A percentile compares a stretch with the other conserved stretches of the same genome.
phyloP scores from a whole-genome alignment of 495 filamentous ascomycete species.

The Penicillium verhagenii region DNA sequence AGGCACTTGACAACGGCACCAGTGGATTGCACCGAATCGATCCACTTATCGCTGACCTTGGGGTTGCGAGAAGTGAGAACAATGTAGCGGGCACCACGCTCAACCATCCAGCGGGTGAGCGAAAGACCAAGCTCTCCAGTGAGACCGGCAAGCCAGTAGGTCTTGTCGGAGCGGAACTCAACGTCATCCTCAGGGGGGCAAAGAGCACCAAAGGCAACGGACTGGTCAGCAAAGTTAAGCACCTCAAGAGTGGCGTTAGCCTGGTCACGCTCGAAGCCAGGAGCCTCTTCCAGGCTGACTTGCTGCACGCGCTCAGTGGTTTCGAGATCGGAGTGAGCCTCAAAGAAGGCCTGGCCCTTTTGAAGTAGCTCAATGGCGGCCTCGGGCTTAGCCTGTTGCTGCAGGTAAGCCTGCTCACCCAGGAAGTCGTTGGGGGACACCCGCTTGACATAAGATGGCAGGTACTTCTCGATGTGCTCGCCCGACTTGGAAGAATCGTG shows the following conservation, averaged over 20 bases:
- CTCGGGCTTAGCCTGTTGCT: not conserved
- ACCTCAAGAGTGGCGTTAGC: not conserved
- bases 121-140: slow-evolving; percentile 3
- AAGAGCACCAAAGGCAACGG: not conserved
- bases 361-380: not conserved
- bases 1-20: not conserved
- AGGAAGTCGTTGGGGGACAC: not conserved
- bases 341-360: not conserved
- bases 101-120: not conserved
- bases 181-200: not conserved
- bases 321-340: not conserved
- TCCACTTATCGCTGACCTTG: not conserved
- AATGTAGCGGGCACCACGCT: slow-evolving; percentile 4
- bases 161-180: slow-evolving; percentile 8
- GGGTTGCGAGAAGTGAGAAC: slow-evolving; percentile 1
- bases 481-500: not conserved
- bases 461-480: not conserved
- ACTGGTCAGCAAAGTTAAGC: not conserved
- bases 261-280: not conserved
- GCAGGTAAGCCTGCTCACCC: not conserved
- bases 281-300: not conserved
- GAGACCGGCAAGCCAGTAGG: not conserved
- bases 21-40: not conserved
- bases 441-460: not conserved
- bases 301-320: not conserved